Conservation (phyloP, 768 basidiomycete genomes). For the Amanita molliuscula region DNA sequence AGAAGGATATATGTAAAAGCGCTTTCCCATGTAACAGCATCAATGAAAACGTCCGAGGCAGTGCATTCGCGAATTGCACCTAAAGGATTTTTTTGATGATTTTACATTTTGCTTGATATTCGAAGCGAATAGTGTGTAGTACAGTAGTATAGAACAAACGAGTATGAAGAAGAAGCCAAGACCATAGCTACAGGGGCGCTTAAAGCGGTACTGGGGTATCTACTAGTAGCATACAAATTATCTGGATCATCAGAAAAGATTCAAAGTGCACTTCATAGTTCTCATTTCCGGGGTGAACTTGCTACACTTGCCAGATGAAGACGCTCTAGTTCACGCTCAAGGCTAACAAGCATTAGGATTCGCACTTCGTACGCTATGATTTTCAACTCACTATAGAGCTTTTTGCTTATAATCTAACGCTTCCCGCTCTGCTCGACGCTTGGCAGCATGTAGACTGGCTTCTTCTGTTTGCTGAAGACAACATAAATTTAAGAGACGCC, state of each 20-base stretch:
- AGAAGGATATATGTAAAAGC: not conserved
- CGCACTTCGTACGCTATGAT: not conserved
- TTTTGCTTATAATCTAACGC: slow-evolving; percentile 65
- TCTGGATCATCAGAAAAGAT: slow-evolving; percentile 13
- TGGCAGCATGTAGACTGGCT: slow-evolving; percentile 54
- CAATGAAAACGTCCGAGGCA: not conserved
- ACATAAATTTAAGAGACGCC: slow-evolving; percentile 7
- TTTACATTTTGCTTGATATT: too few species aligned
- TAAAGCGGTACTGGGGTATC: too few species aligned
- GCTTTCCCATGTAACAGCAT: slow-evolving; percentile 3
- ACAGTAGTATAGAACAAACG: too few species aligned
- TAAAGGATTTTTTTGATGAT: too few species aligned
- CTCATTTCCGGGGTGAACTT: slow-evolving; percentile 23
- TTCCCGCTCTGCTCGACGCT: slow-evolving; percentile 70
- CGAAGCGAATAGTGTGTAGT: too few species aligned
- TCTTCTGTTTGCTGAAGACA: slow-evolving; percentile 54
- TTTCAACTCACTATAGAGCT: slow-evolving; percentile 44
- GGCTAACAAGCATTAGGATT: slow-evolving; percentile 20
- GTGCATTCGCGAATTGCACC: too few species aligned
- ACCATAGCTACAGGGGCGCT: too few species aligned
- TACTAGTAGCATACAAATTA: too few species aligned
- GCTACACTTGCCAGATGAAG: slow-evolving; percentile 37
- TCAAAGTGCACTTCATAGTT: not conserved
- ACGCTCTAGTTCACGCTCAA: slow-evolving; percentile 62
- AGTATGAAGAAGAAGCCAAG: too few species aligned